Evolutionary conservation across 805 yeast species (phyloP).

Genomic region (Candida xyloterini): DNA sequence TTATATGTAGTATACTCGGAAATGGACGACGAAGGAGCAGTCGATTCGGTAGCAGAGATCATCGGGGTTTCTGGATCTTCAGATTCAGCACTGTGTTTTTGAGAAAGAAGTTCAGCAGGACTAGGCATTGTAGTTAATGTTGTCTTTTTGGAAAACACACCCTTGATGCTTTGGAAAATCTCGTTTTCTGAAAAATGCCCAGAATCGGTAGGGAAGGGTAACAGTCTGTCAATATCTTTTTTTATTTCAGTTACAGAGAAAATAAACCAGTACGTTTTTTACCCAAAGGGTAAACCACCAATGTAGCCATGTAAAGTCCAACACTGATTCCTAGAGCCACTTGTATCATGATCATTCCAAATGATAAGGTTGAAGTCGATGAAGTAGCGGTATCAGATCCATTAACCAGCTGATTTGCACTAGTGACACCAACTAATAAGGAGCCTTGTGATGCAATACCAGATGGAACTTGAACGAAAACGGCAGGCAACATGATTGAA

Average conservation of each 20-base stretch:
- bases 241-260: constrained; percentile 58
- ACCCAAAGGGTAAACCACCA: constrained; percentile 89
- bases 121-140: constrained; percentile 31
- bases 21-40: constrained; percentile 17
- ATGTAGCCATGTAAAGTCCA: constrained; percentile 87
- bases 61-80: constrained; percentile 16
- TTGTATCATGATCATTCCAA: constrained; percentile 86
- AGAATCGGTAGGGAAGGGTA: constrained; percentile 3
- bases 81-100: constrained; percentile 32
- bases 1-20: constrained; percentile 19
- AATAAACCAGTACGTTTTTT: constrained; percentile 85
- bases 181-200: constrained; percentile 4
- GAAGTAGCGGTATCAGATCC: constrained; percentile 9
- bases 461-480: constrained; percentile 91
- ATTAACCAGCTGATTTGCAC: constrained; percentile 64
- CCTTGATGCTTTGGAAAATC: constrained; percentile 3
- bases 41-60: constrained; percentile 16
- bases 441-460: constrained; percentile 92
- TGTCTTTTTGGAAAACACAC: not conserved
- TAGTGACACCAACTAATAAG: constrained; percentile 70
- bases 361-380: constrained; percentile 39
- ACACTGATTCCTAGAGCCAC: constrained; percentile 93
- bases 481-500: constrained; percentile 93
- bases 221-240: not conserved
- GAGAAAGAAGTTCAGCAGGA: constrained; percentile 40